Evolutionary conservation across 257 asterid genomes (phyloP), one percentile per base, ranked within the genome.

Genomic region (Solanum corneliomulleri): DNA sequence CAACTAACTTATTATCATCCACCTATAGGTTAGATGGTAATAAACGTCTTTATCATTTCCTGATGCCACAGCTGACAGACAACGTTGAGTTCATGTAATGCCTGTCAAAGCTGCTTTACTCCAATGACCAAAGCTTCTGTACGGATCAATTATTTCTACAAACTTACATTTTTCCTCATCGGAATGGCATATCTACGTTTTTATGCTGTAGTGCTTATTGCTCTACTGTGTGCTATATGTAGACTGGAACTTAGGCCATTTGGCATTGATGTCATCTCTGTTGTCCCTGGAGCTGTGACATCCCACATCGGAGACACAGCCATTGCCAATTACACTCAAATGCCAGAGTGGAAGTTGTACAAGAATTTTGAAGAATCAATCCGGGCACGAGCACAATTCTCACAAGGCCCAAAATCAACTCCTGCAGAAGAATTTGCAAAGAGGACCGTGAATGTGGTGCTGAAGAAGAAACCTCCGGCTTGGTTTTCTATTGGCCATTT

Each of bases 301-400:
- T 97, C 99, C 0, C 96, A 94, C 52, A 86, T 97, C 87, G 99
- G 96, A 83, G 90, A 89, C 68, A 89, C 98, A 16, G 99, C 97
- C 33, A 23, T 92, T 33, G 89, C 91, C 9, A 86, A 12, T 69
- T 93, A 93, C 91, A 90, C 29, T 37, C 87, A 84, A 83, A 94
- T 94, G 99, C 99, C 99, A 2, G 99, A 95, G 76, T 97, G 98
- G 99, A 94, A 95, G 89, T 82, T 94, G 77, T 97, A 92, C 93
- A 95, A 97, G 92, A 91, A 75, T 84, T 97, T 92, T 75, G 94
- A 90, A 85, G 95, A 89, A 77, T 91, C 93, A 14, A 97, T 97
- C 75, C 89, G 92, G 88, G 94, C 91, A 31, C 91, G 99, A 85
- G 99, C 98, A 49, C 20, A 77, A 2, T 21, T 90, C 20, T 94